Evolutionary conservation across 75 land plant genomes (phyloP).

Genomic region (Pinus taeda): DNA sequence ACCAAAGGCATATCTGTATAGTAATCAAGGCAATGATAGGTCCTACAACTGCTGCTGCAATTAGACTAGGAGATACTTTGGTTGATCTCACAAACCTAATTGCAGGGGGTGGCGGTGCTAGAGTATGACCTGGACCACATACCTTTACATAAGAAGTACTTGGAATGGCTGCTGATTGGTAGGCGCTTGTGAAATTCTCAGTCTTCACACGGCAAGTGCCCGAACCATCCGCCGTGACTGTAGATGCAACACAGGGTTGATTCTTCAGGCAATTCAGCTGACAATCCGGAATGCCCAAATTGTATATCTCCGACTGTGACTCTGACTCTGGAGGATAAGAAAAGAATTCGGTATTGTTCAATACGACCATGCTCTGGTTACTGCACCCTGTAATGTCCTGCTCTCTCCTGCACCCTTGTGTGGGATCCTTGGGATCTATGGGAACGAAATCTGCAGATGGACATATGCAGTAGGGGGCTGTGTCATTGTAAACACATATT

Average conservation of each 20-base stretch:
- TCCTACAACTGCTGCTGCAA: slow-evolving; percentile 32
- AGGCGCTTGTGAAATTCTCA: slow-evolving; percentile 41
- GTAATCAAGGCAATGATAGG: slow-evolving; percentile 29
- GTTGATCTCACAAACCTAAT: background rate
- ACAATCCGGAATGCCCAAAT: slow-evolving; percentile 31
- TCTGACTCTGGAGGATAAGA: slow-evolving; percentile 39
- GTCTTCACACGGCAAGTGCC: slow-evolving; percentile 49
- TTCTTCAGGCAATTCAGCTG: slow-evolving; percentile 37
- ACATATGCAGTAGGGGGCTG: slow-evolving; percentile 53
- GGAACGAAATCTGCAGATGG: slow-evolving; percentile 39
- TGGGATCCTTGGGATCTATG: slow-evolving; percentile 26
- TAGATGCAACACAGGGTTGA: slow-evolving; percentile 43
- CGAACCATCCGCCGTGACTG: slow-evolving; percentile 54
- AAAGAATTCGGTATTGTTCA: slow-evolving; percentile 41
- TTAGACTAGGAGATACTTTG: slow-evolving; percentile 12
- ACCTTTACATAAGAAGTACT: slow-evolving; percentile 62
- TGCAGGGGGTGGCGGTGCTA: slow-evolving; percentile 15
- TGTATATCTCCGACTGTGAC: slow-evolving; percentile 13
- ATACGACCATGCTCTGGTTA: slow-evolving; percentile 32
- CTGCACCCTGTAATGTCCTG: slow-evolving; percentile 26
- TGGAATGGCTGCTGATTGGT: slow-evolving; percentile 41
- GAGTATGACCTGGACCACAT: slow-evolving; percentile 31
- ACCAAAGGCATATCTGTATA: slow-evolving; percentile 40
- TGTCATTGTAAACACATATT: slow-evolving; percentile 59
- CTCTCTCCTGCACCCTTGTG: slow-evolving; percentile 49